Base-by-base conservation (phyloP, 2,329 filamentous ascomycete genomes). In the Penicillium sp. region DNA sequence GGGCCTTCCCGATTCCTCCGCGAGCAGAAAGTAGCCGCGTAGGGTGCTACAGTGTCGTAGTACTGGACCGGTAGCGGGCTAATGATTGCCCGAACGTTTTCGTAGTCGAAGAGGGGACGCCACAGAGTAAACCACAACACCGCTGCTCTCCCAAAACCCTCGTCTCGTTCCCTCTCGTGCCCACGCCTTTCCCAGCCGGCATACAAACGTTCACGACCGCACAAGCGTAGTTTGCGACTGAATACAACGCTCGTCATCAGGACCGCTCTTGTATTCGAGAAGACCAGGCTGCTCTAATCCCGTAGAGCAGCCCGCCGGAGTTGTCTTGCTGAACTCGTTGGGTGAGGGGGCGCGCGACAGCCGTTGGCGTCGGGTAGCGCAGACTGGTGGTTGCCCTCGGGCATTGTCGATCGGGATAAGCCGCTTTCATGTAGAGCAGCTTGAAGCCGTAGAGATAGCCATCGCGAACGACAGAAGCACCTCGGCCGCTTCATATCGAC, bases 351-450 rank as follows among this genome's bases (percentile, higher is more conserved):
- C 54, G 44, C n/a, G 54, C 30, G 54, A 56, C 38, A 23, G 41
- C 54, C 41, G 38, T 56, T 46, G 23, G n/a, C n/a, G n/a, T n/a
- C n/a, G n/a, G n/a, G n/a, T n/a, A n/a, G n/a, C n/a, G n/a, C n/a
- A n/a, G n/a, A n/a, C n/a, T n/a, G n/a, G n/a, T n/a, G n/a, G n/a
- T n/a, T n/a, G n/a, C n/a, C n/a, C n/a, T 56, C 21, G 38, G 54
- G 13, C 21, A 35, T 29, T 56, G 41, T 46, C 41, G 38, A 46
- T 56, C 54, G 21, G 38, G 54, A 46, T 56, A 56, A n/a, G 23
- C 54, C 26, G 54, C 54, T 56, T 46, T 56, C 54, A 48, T 56
- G 21, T 56, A 56, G 44, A 56, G 54, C 54, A 46, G 38, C 41
- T 46, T 56, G 41, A 46, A 56, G 54, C 41, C 41, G 54, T 48